These are phyloP conservation scores for Mitragyna speciosa DNA, from an alignment of 257 asterid species.

Conservation along the genomic window DNA sequence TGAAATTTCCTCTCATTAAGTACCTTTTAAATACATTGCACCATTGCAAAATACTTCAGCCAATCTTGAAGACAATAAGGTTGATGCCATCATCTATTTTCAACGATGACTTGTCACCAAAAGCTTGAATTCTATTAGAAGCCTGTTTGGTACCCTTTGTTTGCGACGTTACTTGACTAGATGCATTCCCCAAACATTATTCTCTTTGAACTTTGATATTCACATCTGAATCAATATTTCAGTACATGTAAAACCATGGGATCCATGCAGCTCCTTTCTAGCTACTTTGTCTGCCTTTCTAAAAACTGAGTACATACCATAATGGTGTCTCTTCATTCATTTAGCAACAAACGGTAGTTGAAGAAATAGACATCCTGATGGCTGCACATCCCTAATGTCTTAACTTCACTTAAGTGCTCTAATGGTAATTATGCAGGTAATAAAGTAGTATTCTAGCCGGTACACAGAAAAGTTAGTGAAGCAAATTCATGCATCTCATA, in stretches of 20 bases:
- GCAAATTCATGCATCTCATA: no score
- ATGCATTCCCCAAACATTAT: background rate
- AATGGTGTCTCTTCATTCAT: background rate
- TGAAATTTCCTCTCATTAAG: background rate
- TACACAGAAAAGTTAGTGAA: no score
- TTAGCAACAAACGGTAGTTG: background rate
- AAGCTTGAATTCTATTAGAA: background rate
- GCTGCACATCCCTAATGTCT: background rate
- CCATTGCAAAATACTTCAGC: background rate
- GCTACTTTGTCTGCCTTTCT: background rate
- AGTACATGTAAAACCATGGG: background rate
- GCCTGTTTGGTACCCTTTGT: background rate
- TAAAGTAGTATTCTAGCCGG: background rate
- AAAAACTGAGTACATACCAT: background rate
- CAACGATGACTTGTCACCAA: background rate
- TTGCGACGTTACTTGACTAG: background rate
- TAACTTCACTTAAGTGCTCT: background rate
- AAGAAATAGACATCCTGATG: background rate
- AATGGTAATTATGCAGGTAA: background rate
- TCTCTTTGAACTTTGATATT: background rate
- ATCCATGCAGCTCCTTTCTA: background rate
- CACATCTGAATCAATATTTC: background rate
- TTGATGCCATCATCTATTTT: background rate
- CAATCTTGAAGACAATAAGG: background rate
- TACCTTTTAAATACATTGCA: background rate